Base-by-base conservation (phyloP, 306 rosid genomes). In the Dalbergia cochinchinensis region DNA sequence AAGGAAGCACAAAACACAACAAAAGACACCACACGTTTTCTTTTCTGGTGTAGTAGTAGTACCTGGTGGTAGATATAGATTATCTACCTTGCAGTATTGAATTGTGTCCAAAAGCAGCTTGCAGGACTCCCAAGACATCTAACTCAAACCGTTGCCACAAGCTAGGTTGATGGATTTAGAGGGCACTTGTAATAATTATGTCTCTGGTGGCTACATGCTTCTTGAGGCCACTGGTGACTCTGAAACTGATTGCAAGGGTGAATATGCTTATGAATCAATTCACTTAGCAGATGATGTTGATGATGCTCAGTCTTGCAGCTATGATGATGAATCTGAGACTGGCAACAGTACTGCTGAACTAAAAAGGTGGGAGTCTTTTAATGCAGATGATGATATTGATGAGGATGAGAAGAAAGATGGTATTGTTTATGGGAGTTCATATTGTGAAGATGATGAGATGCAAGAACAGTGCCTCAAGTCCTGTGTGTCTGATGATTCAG, bases 181-280 rank as follows among this genome's bases (percentile, higher is more conserved):
- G 66, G 69, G 57, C 57, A 13, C 57, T 5, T 50, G 2, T 50
- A 5, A 50, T 50, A 50, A 50, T 50, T 4, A 15, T 50, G 57
- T 50, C 16, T 50, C 16, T 50, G 57, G 7, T 50, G 57, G 57
- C 57, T 14, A 14, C 83, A 77, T 90, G 51, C 85, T 89, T 65
- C 81, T 91, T 69, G 99, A 96, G 79, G 97, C 89, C 12, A 81
- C 81, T 1, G 99, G 94, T 16, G 99, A 96, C 77, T 96, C 99
- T 11, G 98, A 96, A 68, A 80, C 53, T 35, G 81, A 82, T 73
- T 78, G 33, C 35, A 73, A 81, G 69, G 77, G 13, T 72, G 86
- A 60, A 11, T 19, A 57, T 65, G 78, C 57, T 53, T 55, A 42
- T 57, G 80, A 67, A 26, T 26, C 31, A 26, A 26, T 26, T 71